Evolutionary conservation across 2,329 filamentous ascomycete species (phyloP).

Genomic region (Zymoseptoria tritici): DNA sequence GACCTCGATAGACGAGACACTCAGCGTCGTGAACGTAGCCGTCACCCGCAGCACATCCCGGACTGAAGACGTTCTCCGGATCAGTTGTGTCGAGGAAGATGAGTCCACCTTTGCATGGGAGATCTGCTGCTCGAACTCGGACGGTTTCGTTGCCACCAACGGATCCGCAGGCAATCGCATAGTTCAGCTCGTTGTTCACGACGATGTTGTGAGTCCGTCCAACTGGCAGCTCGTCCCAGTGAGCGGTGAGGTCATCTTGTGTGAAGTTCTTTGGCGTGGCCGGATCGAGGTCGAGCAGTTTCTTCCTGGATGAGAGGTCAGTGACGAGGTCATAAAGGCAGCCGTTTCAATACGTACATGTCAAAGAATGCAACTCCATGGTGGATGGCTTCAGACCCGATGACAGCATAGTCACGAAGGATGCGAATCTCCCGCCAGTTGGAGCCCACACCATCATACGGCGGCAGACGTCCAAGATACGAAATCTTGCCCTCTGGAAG

Average conservation of each 20-base stretch:
- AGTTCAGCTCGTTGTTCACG: slow-evolving; percentile 42
- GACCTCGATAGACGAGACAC: slow-evolving; percentile 46
- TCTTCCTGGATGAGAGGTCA: slow-evolving; percentile 29
- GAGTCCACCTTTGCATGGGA: slow-evolving; percentile 42
- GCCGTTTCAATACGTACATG: slow-evolving; percentile 31
- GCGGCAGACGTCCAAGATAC: slow-evolving; percentile 49
- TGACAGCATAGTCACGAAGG: slow-evolving; percentile 37
- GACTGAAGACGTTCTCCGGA: slow-evolving; percentile 42
- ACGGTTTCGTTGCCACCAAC: slow-evolving; percentile 18
- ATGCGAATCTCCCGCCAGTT: slow-evolving; percentile 47
- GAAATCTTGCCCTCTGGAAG: slow-evolving; percentile 43
- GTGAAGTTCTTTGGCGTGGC: slow-evolving; percentile 37
- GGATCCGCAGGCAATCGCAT: slow-evolving; percentile 29
- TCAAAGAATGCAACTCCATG: slow-evolving; percentile 59
- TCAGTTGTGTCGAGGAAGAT: slow-evolving; percentile 49
- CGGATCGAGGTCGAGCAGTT: slow-evolving; percentile 43
- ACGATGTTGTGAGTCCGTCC: slow-evolving; percentile 45
- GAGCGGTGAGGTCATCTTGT: slow-evolving; percentile 22
- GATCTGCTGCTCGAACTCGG: slow-evolving; percentile 4
- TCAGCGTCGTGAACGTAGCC: slow-evolving; percentile 51
- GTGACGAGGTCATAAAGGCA: neutral
- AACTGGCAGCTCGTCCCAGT: slow-evolving; percentile 8
- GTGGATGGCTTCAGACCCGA: slow-evolving; percentile 38
- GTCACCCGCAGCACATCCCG: slow-evolving; percentile 43
- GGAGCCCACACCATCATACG: slow-evolving; percentile 38